phyloP scores from a whole-genome alignment of 148 eudicot species.

The Camellia lanceoleosa region DNA sequence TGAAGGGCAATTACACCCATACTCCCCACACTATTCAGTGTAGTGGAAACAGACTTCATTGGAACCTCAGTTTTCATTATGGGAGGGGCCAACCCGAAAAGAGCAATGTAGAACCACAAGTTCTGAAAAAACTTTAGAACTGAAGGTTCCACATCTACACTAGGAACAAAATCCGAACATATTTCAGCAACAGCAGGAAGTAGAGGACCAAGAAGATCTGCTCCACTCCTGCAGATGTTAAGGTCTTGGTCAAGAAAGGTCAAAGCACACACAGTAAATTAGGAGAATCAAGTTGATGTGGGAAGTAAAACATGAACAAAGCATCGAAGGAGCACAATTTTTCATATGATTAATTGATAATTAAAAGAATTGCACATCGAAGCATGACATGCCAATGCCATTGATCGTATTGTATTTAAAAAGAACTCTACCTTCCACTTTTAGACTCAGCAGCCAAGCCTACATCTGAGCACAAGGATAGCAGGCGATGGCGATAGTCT shows the following conservation, averaged over 20 bases:
- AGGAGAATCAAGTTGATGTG: neutral
- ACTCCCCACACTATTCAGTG: constrained; percentile 75
- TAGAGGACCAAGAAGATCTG: constrained; percentile 97
- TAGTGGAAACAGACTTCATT: constrained; percentile 60
- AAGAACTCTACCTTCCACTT: constrained; percentile 76
- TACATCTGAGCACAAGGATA: constrained; percentile 95
- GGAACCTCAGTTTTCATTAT: constrained; percentile 59
- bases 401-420: neutral
- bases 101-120: constrained; percentile 97
- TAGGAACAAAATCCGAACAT: constrained; percentile 93
- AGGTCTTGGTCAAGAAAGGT: constrained; percentile 5
- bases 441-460: constrained; percentile 99
- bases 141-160: constrained; percentile 81
- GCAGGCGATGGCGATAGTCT: constrained; percentile 88
- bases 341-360: neutral
- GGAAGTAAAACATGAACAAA: neutral
- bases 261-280: neutral
- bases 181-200: constrained; percentile 98
- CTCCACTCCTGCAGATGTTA: constrained; percentile 79
- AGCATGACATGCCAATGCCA: neutral
- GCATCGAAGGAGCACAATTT: neutral
- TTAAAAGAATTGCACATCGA: neutral
- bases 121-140: constrained; percentile 90
- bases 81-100: constrained; percentile 96
- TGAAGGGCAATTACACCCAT: constrained; percentile 76